Percentiles rank a stretch among this genome's conserved stretches.
These are phyloP conservation scores for Boletus chippewaensis DNA, from an alignment of 1,284 basidiomycete genomes.

Conservation along the genomic window DNA sequence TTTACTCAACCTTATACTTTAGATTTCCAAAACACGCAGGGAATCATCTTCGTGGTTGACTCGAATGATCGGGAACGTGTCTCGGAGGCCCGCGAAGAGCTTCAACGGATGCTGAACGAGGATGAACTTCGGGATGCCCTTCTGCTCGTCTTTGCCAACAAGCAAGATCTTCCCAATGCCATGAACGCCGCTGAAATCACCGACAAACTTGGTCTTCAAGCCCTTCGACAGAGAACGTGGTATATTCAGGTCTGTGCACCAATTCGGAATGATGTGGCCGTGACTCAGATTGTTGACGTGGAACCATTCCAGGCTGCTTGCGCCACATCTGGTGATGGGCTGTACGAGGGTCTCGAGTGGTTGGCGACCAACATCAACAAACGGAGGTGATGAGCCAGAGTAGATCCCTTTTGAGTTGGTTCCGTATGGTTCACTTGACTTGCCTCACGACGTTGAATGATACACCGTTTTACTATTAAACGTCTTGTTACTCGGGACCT, in stretches of 20 bases:
- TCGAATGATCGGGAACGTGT: constrained; percentile 99
- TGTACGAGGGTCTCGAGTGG: constrained; percentile 99
- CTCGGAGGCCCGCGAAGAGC: constrained; percentile 97
- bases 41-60: constrained; percentile 99
- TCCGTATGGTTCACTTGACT: constrained; percentile 43
- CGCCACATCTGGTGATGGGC: constrained; percentile 97
- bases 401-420: constrained; percentile 35
- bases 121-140: constrained; percentile 98
- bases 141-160: constrained; percentile 98
- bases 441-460: constrained; percentile 36
- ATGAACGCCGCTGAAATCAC: constrained; percentile 99
- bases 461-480: constrained; percentile 27
- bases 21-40: constrained; percentile 99
- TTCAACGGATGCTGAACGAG: constrained; percentile 99
- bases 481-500: constrained; percentile 28
- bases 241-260: constrained; percentile 82
- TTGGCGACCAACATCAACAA: constrained; percentile 81
- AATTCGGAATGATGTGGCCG: neutral
- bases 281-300: constrained; percentile 18
- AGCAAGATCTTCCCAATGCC: constrained; percentile 97
- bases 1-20: constrained; percentile 15
- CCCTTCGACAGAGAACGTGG: constrained; percentile 95
- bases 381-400: constrained; percentile 56
- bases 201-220: constrained; percentile 98
- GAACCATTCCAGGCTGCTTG: constrained; percentile 73